phyloP scores from a whole-genome alignment of 2,329 filamentous ascomycete genomes.

The Aureobasidium sp. region DNA sequence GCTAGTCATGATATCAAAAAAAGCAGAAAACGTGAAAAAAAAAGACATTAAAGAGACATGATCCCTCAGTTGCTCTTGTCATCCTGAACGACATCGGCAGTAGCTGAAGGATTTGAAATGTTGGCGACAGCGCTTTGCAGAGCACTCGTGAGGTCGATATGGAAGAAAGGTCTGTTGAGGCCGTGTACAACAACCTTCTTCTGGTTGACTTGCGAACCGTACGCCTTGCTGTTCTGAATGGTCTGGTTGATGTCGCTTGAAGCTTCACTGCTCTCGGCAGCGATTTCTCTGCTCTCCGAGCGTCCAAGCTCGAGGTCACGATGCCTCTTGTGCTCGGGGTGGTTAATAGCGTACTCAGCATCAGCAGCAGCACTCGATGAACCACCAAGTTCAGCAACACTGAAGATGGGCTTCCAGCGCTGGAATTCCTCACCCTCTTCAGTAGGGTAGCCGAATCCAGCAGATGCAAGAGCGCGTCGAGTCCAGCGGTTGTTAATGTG shows the following conservation, averaged over 20 bases:
- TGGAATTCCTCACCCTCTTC: slow-evolving; percentile 44
- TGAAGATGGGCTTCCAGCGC: slow-evolving; percentile 93
- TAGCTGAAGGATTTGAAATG: slow-evolving; percentile 29
- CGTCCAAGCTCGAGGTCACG: slow-evolving; percentile 24
- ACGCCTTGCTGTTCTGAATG: slow-evolving; percentile 39
- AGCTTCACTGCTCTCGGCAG: slow-evolving; percentile 19
- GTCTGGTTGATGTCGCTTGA: slow-evolving; percentile 21
- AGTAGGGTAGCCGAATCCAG: slow-evolving; percentile 79
- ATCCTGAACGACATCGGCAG: slow-evolving; percentile 6
- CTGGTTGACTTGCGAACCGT: slow-evolving; percentile 21
- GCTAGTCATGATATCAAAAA: background rate
- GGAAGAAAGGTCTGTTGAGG: slow-evolving; percentile 86
- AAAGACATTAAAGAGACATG: background rate
- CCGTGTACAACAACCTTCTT: slow-evolving; percentile 65
- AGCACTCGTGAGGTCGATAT: slow-evolving; percentile 83
- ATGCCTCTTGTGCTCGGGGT: slow-evolving; percentile 30
- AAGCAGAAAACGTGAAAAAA: background rate
- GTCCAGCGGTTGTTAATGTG: slow-evolving; percentile 91
- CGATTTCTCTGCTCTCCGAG: slow-evolving; percentile 19
- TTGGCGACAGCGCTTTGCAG: slow-evolving; percentile 81
- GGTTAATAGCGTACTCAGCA: slow-evolving; percentile 56
- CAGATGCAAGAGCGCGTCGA: slow-evolving; percentile 77
- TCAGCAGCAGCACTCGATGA: slow-evolving; percentile 57
- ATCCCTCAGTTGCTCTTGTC: background rate
- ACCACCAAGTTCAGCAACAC: slow-evolving; percentile 76